Evolutionary conservation across 2,329 filamentous ascomycete genomes (phyloP).

Genomic region (Fusarium goolgardi): DNA sequence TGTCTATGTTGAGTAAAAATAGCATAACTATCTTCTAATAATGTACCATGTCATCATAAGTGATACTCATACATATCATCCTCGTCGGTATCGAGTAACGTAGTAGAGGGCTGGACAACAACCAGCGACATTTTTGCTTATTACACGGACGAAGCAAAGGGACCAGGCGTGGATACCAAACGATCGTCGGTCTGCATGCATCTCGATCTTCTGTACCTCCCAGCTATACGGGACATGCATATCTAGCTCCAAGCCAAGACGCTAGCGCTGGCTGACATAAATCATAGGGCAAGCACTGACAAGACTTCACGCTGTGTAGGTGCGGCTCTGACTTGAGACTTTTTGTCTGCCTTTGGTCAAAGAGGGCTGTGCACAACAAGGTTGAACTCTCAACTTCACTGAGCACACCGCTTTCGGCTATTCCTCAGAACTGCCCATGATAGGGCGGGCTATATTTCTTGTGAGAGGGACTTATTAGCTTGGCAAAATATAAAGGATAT

Average conservation of each 20-base stretch:
- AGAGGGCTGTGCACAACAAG: slow-evolving; percentile 28
- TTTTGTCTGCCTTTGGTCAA: slow-evolving; percentile 11
- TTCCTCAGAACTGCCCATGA: background rate
- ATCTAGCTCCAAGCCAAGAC: slow-evolving; percentile 26
- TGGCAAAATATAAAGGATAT: background rate
- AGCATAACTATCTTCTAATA: background rate
- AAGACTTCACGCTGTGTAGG: background rate
- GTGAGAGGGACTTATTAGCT: background rate
- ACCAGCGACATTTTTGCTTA: slow-evolving; percentile 17
- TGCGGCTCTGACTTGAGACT: background rate
- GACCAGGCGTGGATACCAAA: slow-evolving; percentile 20
- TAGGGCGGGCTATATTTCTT: background rate
- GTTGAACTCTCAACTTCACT: slow-evolving; percentile 22
- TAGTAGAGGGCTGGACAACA: background rate
- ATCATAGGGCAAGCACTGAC: background rate
- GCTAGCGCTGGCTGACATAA: background rate
- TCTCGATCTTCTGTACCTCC: slow-evolving; percentile 39
- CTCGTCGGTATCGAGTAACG: background rate
- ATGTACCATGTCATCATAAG: background rate
- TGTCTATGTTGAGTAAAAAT: background rate
- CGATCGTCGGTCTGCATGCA: slow-evolving; percentile 39
- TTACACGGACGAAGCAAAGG: slow-evolving; percentile 6
- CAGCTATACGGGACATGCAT: slow-evolving; percentile 45
- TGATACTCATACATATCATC: background rate
- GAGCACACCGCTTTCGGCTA: slow-evolving; percentile 40